Conservation (phyloP, 2,329 filamentous ascomycete genomes). For the Exophiala mesophila region DNA sequence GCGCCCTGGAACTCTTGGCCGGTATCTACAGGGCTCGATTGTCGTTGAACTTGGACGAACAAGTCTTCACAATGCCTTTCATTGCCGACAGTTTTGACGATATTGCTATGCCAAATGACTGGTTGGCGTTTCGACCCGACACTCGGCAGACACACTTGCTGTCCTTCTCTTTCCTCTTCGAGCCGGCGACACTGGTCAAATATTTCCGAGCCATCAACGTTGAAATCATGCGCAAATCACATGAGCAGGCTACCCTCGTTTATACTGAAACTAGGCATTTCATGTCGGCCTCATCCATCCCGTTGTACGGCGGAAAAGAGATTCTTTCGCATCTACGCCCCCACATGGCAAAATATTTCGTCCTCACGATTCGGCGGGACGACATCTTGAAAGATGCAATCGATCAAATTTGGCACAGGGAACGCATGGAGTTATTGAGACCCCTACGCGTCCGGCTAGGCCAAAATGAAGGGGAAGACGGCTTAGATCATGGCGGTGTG, state of each 20-base stretch:
- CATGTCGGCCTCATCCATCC: slow-evolving; percentile 37
- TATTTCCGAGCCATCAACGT: slow-evolving; percentile 90
- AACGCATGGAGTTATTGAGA: slow-evolving; percentile 73
- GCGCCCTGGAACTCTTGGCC: slow-evolving; percentile 68
- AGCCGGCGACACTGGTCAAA: slow-evolving; percentile 63
- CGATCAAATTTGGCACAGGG: slow-evolving; percentile 82
- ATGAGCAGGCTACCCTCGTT: slow-evolving; percentile 58
- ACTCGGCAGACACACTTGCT: slow-evolving; percentile 68
- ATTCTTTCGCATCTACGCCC: slow-evolving; percentile 60
- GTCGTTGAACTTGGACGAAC: slow-evolving; percentile 59
- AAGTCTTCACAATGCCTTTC: slow-evolving; percentile 65
- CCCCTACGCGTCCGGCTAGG: slow-evolving; percentile 86
- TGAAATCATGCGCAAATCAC: slow-evolving; percentile 74
- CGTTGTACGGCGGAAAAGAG: slow-evolving; percentile 54
- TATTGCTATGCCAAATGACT: slow-evolving; percentile 68
- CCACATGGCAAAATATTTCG: slow-evolving; percentile 65
- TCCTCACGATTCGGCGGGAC: slow-evolving; percentile 64
- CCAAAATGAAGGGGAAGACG: slow-evolving; percentile 76
- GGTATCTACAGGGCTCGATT: slow-evolving; percentile 65
- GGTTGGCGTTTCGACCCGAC: slow-evolving; percentile 58
- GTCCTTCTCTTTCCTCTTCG: slow-evolving; percentile 76
- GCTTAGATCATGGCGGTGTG: slow-evolving; percentile 88
- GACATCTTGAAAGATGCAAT: slow-evolving; percentile 69
- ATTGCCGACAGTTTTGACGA: slow-evolving; percentile 71
- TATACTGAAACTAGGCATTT: slow-evolving; percentile 43